Percentiles rank a stretch among this genome's conserved stretches.
phyloP scores from a whole-genome alignment of 148 eudicot genomes.

The Rheum nobile region DNA sequence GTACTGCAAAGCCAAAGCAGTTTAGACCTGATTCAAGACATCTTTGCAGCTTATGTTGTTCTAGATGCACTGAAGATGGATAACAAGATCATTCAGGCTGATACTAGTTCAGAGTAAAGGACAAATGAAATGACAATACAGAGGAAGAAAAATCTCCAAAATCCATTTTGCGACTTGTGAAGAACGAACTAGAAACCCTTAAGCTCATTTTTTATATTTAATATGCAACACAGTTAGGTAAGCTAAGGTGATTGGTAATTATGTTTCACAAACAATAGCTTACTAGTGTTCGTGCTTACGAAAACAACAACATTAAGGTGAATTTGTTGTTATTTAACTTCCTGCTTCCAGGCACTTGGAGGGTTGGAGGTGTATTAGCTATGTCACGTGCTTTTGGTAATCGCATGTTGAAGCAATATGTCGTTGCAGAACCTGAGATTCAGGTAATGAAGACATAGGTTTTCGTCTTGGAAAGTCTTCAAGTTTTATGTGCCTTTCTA shows the following conservation, averaged over 20 bases:
- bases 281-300: background rate
- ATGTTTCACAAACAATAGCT: background rate
- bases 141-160: background rate
- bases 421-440: slow-evolving; percentile 97
- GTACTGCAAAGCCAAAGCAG: slow-evolving; percentile 17
- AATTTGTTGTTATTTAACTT: background rate
- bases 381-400: slow-evolving; percentile 99
- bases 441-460: slow-evolving; percentile 38
- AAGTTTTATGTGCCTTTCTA: background rate
- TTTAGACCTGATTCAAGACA: background rate
- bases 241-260: background rate
- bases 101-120: background rate
- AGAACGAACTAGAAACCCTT: background rate
- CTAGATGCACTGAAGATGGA: background rate
- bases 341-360: slow-evolving; percentile 79
- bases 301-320: background rate
- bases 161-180: background rate
- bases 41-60: background rate
- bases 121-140: background rate
- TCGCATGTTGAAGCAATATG: slow-evolving; percentile 95
- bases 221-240: background rate
- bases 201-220: background rate
- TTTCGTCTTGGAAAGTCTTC: background rate
- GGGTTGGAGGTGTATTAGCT: slow-evolving; percentile 97
- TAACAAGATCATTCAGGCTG: background rate